Evolutionary conservation across 2,329 filamentous ascomycete species (phyloP), one percentile per base, ranked within the genome.

Genomic region (Biscogniauxia sp.): DNA sequence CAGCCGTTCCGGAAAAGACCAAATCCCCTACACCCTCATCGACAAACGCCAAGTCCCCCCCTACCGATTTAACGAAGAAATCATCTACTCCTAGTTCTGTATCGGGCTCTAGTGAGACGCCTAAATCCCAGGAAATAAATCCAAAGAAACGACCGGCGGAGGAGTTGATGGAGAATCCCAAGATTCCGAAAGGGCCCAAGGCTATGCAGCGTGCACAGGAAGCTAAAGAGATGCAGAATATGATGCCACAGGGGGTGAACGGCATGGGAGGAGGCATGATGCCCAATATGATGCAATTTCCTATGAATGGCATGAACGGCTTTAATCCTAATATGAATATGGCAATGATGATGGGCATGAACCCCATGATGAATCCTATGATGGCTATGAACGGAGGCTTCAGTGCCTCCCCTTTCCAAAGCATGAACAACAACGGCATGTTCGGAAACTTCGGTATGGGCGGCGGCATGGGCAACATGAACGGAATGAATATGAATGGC

Each of bases 111-210:
- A 67, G 55, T 57, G 66, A 66, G 25, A 52, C 63, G 3, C 56
- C 62, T 8, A 71, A 69, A 45, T 37, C 64, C 8, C 58, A 69
- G 7, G 66, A 67, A 52, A 50, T 50, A n/a, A 51, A 37, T 60
- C 79, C 85, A 25, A 95, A 91, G 78, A 99, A 98, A 79, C 87
- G 95, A 20, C 84, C 90, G 11, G 92, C 93, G 15, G 92, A 94
- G 41, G 89, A 93, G 56, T 82, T 82, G 32, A 77, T 84, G 6
- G 85, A 88, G 68, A 88, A 89, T 66, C 84, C 84, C 50, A 85
- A 84, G 70, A 84, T 88, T 50, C 84, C 86, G 53, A 89, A 88
- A 68, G 86, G 81, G 0, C 87, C 86, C 1, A 87, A 86, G 72
- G 86, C 83, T 45, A 89, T 87, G 86, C 84, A 83, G 67, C 82